Base-by-base conservation (phyloP, 2,329 filamentous ascomycete genomes). In the Aspergillus jensenii region DNA sequence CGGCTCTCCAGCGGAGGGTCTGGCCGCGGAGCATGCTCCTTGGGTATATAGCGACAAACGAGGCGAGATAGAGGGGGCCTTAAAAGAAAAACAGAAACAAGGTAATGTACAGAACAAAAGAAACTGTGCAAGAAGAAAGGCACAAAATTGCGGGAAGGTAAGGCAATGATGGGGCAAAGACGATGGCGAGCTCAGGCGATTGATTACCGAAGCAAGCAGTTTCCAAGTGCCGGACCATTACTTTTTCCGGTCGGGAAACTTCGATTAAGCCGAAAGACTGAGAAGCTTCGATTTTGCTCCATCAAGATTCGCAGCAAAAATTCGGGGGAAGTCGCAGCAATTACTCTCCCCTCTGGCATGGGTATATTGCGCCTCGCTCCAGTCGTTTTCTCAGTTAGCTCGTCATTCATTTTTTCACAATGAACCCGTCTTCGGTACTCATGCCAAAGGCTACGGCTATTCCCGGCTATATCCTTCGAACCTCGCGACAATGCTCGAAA, bases 1-100 rank as follows among this genome's bases (percentile, higher is more conserved):
- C 84, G 74, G 79, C 78, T 78, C 86, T 83, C 86, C 86, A 89
- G 76, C 85, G 83, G 69, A 87, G 75, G 65, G 82, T 83, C 75
- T 85, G 84, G 69, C 84, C 81, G 78, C 85, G 84, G 73, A 86
- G 80, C 86, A 88, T 89, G 74, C 76, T 82, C 69, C 60, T 64
- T 55, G 61, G 56, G 52, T 58, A 48, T 55, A 59, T 50, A 31
- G 43, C 27, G 45, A 45, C 51, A 45, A 63, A 52, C 57, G 52
- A 47, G 45, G 58, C 61, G 62, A 56, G 6, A 35, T 12, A 48
- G 37, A 60, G 44, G 49, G 21, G 52, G 52, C 25, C 37, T 48
- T 15, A 19, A 31, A 56, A 43, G 12, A 3, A 23, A 15, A 52
- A 41, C 52, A 40, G 48, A 43, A 47, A 49, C 31, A 58, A 62